Conservation (phyloP, 1,139 yeast species). For the Taphrina pruni region DNA sequence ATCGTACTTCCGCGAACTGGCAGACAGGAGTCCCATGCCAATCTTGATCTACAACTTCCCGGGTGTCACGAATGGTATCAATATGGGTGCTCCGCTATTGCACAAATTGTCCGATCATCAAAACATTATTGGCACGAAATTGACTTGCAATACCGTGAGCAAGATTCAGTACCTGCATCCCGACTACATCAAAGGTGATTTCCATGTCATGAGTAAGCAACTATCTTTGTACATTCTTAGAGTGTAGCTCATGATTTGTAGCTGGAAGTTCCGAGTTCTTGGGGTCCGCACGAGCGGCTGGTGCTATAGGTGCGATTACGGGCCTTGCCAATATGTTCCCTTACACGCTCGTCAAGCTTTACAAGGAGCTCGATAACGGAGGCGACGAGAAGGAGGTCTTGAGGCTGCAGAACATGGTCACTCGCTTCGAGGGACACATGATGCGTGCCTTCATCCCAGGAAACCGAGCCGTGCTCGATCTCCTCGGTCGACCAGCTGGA, state of each 20-base stretch:
- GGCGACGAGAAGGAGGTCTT: constrained; percentile 45
- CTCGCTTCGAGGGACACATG: constrained; percentile 42
- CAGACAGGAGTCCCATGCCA: constrained; percentile 51
- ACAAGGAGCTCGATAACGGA: constrained; percentile 45
- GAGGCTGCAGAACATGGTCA: constrained; percentile 43
- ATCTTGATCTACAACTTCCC: constrained; percentile 61
- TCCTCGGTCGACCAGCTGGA: constrained; percentile 22
- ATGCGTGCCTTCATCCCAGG: constrained; percentile 28
- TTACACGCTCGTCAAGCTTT: constrained; percentile 44
- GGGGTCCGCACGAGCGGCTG: constrained; percentile 56
- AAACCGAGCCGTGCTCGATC: constrained; percentile 9
- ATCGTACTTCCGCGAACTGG: constrained; percentile 13
- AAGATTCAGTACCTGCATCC: constrained; percentile 53
- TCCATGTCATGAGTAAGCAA: constrained; percentile 51
- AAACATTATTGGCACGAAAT: constrained; percentile 59
- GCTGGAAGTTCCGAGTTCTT: constrained; percentile 58
- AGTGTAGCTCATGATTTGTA: neutral
- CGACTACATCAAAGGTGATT: constrained; percentile 46
- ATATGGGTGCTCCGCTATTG: constrained; percentile 52
- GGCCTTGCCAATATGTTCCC: constrained; percentile 55
- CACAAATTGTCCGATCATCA: constrained; percentile 52
- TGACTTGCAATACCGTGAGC: constrained; percentile 57
- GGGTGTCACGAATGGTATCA: constrained; percentile 57
- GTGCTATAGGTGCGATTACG: constrained; percentile 57
- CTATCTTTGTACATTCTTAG: neutral